phyloP scores from a whole-genome alignment of 257 asterid genomes.

The Ballota nigra region DNA sequence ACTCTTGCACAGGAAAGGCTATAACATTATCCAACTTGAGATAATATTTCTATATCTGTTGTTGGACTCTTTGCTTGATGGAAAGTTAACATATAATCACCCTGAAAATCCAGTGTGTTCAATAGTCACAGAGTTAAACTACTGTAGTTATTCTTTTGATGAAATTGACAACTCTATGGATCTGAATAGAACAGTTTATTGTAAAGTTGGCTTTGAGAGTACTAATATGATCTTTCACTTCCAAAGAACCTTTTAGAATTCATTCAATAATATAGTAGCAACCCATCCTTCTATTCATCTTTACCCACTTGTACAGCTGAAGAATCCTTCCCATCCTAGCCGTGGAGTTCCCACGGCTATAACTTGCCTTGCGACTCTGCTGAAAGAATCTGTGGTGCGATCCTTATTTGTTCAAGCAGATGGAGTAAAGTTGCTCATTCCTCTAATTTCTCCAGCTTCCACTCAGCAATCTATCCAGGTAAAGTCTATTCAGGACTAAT shows the following conservation, averaged over 20 bases:
- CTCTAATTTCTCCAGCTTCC: constrained; percentile 81
- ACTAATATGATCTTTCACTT: not conserved
- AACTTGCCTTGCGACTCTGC: constrained; percentile 64
- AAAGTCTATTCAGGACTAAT: not conserved
- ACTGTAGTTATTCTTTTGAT: not conserved
- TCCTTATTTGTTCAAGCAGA: constrained; percentile 77
- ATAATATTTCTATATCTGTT: not conserved
- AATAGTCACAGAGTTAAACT: not conserved
- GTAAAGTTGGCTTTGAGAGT: not conserved
- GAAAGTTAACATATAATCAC: not conserved
- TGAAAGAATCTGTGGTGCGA: constrained; percentile 66
- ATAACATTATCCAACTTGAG: not conserved
- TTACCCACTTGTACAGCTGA: constrained; percentile 45
- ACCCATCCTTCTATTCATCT: not conserved
- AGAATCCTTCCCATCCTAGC: constrained; percentile 77
- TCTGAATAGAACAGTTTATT: not conserved
- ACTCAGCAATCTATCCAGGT: constrained; percentile 93
- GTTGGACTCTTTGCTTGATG: not conserved
- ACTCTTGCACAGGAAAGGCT: not conserved
- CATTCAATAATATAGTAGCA: not conserved
- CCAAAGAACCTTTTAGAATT: not conserved
- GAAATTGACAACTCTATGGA: not conserved
- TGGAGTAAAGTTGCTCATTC: constrained; percentile 82
- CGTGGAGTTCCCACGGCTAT: constrained; percentile 67
- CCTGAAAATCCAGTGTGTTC: not conserved